A percentile compares a stretch with the other conserved stretches of the same genome.
phyloP scores from a whole-genome alignment of 2,329 filamentous ascomycete genomes.

The Penicillium sp. region DNA sequence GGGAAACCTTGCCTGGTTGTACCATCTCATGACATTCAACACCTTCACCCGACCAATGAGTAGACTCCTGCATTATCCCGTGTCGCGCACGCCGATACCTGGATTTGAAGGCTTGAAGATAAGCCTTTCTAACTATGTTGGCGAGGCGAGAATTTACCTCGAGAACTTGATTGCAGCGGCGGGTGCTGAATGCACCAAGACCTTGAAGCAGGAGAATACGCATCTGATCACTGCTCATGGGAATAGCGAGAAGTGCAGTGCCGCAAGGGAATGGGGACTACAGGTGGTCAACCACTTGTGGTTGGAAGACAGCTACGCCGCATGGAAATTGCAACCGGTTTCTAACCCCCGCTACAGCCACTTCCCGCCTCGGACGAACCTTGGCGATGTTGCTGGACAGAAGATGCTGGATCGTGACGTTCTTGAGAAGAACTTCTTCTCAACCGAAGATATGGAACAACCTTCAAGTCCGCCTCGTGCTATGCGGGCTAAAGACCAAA shows the following conservation, averaged over 20 bases:
- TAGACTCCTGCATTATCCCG: constrained; percentile 85
- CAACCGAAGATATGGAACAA: constrained; percentile 34
- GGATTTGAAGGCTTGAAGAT: constrained; percentile 78
- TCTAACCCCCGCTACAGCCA: constrained; percentile 77
- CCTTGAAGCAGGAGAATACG: constrained; percentile 92
- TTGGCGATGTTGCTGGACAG: constrained; percentile 90
- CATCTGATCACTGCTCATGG: constrained; percentile 91
- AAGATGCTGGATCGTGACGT: constrained; percentile 76
- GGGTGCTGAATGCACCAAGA: constrained; percentile 90
- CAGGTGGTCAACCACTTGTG: constrained; percentile 91
- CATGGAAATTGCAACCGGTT: constrained; percentile 74
- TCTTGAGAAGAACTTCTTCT: constrained; percentile 70
- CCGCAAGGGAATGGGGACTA: constrained; percentile 89
- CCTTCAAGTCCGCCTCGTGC: constrained; percentile 27
- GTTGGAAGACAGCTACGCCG: constrained; percentile 96
- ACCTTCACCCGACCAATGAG: constrained; percentile 83
- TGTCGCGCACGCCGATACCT: constrained; percentile 74
- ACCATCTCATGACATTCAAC: constrained; percentile 85
- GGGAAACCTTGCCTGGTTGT: constrained; percentile 92
- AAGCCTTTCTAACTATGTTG: constrained; percentile 94
- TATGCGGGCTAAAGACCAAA: constrained; percentile 45
- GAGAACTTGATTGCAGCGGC: constrained; percentile 86
- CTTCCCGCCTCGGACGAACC: constrained; percentile 86
- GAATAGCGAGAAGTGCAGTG: constrained; percentile 88
- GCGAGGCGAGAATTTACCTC: constrained; percentile 88